Evolutionary conservation across 176 grass and related monocot species (phyloP).

Genomic region (Tuctoria greenei): DNA sequence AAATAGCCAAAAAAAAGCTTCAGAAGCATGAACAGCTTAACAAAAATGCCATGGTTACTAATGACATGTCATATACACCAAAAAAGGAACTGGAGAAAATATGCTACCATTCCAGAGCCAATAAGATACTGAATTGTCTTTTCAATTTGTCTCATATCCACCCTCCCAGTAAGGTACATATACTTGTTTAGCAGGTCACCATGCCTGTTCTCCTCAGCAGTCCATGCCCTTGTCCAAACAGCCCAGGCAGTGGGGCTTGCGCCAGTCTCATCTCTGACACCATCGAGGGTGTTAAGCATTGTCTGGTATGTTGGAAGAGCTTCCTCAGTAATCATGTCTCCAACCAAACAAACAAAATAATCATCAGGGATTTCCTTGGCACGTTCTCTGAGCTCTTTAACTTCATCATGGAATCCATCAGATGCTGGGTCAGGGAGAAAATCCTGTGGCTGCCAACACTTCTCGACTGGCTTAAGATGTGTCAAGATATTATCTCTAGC

Average conservation of each 20-base stretch:
- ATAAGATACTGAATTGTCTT: conserved; percentile 98
- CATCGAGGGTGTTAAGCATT: conserved; percentile 95
- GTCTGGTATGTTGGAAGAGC: conserved; percentile 97
- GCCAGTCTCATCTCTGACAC: conserved; percentile 88
- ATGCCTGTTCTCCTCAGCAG: conserved; percentile 97
- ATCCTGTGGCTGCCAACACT: conserved; percentile 98
- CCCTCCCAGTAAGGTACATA: conserved; percentile 80
- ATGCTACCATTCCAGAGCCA: conserved; percentile 90
- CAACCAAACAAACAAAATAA: conserved; percentile 87
- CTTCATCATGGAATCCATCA: conserved; percentile 83
- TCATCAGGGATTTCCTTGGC: conserved; percentile 98
- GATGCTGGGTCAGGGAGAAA: conserved; percentile 89
- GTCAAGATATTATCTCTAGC: conserved; percentile 74
- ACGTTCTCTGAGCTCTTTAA: conserved; percentile 80
- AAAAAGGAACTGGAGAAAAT: conserved; percentile 8
- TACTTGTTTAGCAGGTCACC: conserved; percentile 96
- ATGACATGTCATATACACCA: not conserved
- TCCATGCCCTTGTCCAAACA: conserved; percentile 93
- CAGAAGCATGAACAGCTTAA: conserved; percentile 18
- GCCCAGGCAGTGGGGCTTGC: conserved; percentile 92
- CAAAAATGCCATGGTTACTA: not conserved
- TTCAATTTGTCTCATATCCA: conserved; percentile 91
- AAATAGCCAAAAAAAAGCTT: not conserved
- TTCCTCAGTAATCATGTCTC: conserved; percentile 98
- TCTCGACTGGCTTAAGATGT: conserved; percentile 86